These are phyloP conservation scores for Taiwanofungus camphoratus DNA, from an alignment of 1,284 basidiomycete genomes.

Conservation along the genomic window DNA sequence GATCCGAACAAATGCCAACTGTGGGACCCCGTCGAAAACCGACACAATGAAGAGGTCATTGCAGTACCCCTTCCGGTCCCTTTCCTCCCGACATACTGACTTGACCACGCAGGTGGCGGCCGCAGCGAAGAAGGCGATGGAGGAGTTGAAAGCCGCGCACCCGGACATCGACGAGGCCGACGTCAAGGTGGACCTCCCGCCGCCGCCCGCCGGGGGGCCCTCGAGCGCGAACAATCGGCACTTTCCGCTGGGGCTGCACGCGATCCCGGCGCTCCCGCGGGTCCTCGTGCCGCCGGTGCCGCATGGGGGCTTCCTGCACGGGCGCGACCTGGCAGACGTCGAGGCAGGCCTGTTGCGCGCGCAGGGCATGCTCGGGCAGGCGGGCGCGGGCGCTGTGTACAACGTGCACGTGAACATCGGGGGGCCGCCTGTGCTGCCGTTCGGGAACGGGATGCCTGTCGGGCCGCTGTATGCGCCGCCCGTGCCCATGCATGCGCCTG, in stretches of 20 bases:
- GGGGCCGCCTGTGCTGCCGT: background rate
- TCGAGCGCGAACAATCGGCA: constrained; percentile 4
- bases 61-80: background rate
- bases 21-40: constrained; percentile 65
- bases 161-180: constrained; percentile 52
- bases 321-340: background rate
- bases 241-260: background rate
- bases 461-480: too few relatives aligned
- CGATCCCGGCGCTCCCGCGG: too few relatives aligned
- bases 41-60: constrained; percentile 61
- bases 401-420: background rate
- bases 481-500: too few relatives aligned
- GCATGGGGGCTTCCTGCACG: background rate
- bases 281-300: background rate
- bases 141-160: constrained; percentile 48
- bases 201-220: constrained; percentile 17
- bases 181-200: constrained; percentile 48
- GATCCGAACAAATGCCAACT: constrained; percentile 51
- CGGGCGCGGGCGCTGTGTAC: background rate
- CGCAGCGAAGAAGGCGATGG: constrained; percentile 61
- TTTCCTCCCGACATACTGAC: background rate
- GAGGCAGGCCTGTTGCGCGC: background rate
- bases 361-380: background rate
- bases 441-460: too few relatives aligned
- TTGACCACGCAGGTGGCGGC: constrained; percentile 48